A percentile compares a stretch with the other conserved stretches of the same genome.
Conservation (phyloP, 495 filamentous ascomycete species). For the Podospora sp. region DNA sequence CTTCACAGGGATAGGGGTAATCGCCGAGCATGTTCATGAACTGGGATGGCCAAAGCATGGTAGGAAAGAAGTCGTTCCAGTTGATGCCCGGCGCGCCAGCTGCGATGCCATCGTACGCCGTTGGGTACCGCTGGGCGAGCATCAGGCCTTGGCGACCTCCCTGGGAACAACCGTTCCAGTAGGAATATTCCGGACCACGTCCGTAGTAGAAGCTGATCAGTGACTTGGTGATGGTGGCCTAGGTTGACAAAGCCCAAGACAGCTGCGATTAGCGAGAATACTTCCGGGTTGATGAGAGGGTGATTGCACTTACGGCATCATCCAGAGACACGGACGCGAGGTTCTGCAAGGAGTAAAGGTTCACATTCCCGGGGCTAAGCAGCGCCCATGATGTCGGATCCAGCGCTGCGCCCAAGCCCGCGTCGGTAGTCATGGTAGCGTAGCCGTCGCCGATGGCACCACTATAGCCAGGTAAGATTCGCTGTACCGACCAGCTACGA, state of each 20-base stretch:
- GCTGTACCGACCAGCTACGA: constrained; percentile 30
- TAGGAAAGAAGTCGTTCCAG: constrained; percentile 28
- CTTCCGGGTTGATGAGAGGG: too few species aligned
- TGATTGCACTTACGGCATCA: constrained; percentile 14
- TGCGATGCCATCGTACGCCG: constrained; percentile 45
- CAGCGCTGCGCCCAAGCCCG: constrained; percentile 24
- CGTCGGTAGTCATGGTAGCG: constrained; percentile 44
- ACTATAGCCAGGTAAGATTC: constrained; percentile 21
- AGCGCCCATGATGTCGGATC: constrained; percentile 43
- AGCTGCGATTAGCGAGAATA: too few species aligned
- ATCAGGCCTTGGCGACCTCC: constrained; percentile 48
- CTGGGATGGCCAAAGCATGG: constrained; percentile 31
- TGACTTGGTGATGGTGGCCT: constrained; percentile 39
- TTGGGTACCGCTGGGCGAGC: constrained; percentile 48
- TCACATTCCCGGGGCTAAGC: constrained; percentile 43
- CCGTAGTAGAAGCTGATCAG: constrained; percentile 42
- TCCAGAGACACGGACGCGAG: constrained; percentile 37
- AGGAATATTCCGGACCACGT: constrained; percentile 38
- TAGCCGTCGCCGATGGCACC: constrained; percentile 42
- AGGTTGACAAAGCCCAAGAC: neutral
- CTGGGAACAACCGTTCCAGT: constrained; percentile 51
- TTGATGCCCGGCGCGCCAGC: constrained; percentile 42
- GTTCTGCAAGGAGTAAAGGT: constrained; percentile 44
- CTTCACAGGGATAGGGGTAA: constrained; percentile 36
- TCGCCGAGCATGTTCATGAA: constrained; percentile 34